phyloP scores from a whole-genome alignment of 2,329 filamentous ascomycete genomes.

The Fusarium pseudocircinatum region DNA sequence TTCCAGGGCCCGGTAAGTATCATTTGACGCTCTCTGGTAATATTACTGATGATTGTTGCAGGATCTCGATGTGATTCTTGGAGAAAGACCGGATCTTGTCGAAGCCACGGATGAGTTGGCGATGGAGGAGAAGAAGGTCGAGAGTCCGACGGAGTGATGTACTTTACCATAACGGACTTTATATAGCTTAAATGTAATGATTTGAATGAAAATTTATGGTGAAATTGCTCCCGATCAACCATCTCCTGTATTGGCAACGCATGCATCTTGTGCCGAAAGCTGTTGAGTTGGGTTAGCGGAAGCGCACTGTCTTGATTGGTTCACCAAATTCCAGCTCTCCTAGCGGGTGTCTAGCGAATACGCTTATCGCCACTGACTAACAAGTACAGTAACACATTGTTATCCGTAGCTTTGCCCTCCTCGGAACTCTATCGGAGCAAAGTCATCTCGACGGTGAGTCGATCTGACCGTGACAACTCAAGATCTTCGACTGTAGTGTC shows the following conservation, averaged over 20 bases:
- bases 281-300: background rate
- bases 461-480: background rate
- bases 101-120: constrained; percentile 24
- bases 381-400: background rate
- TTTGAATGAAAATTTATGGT: fast-evolving
- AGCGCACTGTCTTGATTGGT: background rate
- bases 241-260: fast-evolving
- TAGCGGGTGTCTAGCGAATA: background rate
- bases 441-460: fast-evolving
- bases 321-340: background rate
- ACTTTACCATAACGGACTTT: fast-evolving
- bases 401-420: background rate
- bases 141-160: background rate
- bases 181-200: background rate
- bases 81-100: constrained; percentile 4
- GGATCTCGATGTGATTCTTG: constrained; percentile 25
- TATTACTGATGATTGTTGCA: background rate
- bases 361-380: background rate
- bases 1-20: constrained; percentile 33
- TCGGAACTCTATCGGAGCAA: background rate
- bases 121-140: constrained; percentile 21
- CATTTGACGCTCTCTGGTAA: fast-evolving
- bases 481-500: background rate
- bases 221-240: fast-evolving
- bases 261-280: background rate